Base-by-base conservation (phyloP, 306 rosid species). In the Cicer pinnatifidum region DNA sequence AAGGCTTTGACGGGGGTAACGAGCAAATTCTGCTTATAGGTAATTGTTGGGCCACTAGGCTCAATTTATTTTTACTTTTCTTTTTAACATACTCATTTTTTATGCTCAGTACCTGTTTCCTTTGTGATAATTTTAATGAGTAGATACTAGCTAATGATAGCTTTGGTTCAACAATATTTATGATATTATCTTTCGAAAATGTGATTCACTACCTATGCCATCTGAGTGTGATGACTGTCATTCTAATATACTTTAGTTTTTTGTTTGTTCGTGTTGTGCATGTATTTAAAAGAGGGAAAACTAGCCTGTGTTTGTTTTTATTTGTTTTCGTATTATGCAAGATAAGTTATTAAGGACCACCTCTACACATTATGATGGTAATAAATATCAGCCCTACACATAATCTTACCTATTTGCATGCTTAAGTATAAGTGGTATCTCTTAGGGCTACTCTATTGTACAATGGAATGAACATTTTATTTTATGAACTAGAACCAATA, bases 1-100 rank as follows among this genome's bases (percentile, higher is more conserved):
- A 91, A 82, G 99, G 97, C 78, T 91, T 91, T 82, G 97, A 89
- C 85, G 78, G 85, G 78, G 92, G 91, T 61, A 88, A 75, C 50
- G 97, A 91, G 76, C 93, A 91, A 77, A 87, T 94, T 87, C 88
- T 94, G 52, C 97, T 91, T 41, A 86, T 94, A 84, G 99, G 99
- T 91, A 75, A 82, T 73, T 82, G 68, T 48, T 64, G 64, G 78
- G 38, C 52, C 44, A 53, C 19, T 51, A 57, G 61, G 39, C 52
- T 48, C 54, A 53, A 71, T 81, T 12, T 64, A 37, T 56, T 74
- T 39, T 41, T 35, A 40, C n/a, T 23, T 74, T 58, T 16, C 46
- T 58, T 61, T 28, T 46, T 8, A 53, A n/a, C 47, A 51, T 45
- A 58, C 44, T 48, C 47, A 16, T 6, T 57, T 8, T 57, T 65